phyloP scores from a whole-genome alignment of 805 yeast genomes.

The Candida germanica region DNA sequence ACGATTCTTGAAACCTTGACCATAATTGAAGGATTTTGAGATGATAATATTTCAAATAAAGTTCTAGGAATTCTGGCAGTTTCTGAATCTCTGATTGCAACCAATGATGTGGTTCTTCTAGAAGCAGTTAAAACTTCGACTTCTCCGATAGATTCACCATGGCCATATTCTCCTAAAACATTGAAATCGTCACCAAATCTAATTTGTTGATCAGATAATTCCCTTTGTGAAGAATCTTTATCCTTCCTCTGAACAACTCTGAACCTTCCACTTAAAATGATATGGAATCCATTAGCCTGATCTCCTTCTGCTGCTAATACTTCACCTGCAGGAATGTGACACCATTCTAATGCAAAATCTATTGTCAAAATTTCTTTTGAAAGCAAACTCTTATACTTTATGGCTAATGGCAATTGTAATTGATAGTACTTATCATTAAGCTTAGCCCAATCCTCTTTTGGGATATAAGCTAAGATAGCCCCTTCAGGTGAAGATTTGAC shows the following conservation, averaged over 20 bases:
- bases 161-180: conserved; percentile 77
- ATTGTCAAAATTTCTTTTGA: conserved; percentile 67
- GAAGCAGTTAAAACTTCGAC: conserved; percentile 87
- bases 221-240: conserved; percentile 15
- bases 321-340: conserved; percentile 84
- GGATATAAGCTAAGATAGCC: conserved; percentile 60
- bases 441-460: conserved; percentile 58
- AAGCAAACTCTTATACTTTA: conserved; percentile 61
- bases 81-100: conserved; percentile 92
- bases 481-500: conserved; percentile 61
- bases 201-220: conserved; percentile 8
- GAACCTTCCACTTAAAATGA: conserved; percentile 84
- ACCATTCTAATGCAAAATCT: conserved; percentile 94
- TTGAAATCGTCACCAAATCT: conserved; percentile 21
- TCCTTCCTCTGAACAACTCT: conserved; percentile 50
- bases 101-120: conserved; percentile 62
- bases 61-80: conserved; percentile 90
- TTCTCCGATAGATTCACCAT: conserved; percentile 93
- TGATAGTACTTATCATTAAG: conserved; percentile 74
- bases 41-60: conserved; percentile 77
- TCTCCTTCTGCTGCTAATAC: conserved; percentile 78
- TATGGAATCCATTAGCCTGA: conserved; percentile 84
- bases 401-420: conserved; percentile 75
- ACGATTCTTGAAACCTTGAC: conserved; percentile 85
- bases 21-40: conserved; percentile 86